phyloP scores from a whole-genome alignment of 306 rosid genomes.

The Cotoneaster glaucophyllus region DNA sequence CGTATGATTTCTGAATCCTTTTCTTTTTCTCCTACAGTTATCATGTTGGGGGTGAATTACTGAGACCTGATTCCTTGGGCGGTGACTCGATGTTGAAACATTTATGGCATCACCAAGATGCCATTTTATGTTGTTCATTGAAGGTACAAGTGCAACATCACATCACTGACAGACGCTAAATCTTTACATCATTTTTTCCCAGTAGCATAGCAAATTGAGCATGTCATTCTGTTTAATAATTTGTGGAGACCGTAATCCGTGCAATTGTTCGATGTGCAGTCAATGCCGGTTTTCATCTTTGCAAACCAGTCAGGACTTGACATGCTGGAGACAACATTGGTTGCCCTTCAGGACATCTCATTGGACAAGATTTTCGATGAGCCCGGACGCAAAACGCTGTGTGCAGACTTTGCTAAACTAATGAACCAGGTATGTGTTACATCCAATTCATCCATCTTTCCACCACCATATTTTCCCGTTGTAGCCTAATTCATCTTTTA shows the following conservation, averaged over 20 bases:
- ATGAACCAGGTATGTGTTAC: conserved; percentile 67
- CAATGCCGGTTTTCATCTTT: conserved; percentile 72
- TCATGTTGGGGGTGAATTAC: conserved; percentile 58
- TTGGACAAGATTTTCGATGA: conserved; percentile 87
- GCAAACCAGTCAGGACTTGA: conserved; percentile 97
- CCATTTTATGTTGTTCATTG: conserved; percentile 83
- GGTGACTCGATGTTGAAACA: conserved; percentile 62
- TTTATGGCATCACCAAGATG: conserved; percentile 88
- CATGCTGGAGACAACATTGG: conserved; percentile 91
- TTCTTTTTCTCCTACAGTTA: conserved; percentile 32
- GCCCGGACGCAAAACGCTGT: conserved; percentile 72
- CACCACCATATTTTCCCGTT: not conserved
- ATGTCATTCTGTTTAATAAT: not conserved
- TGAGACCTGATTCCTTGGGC: conserved; percentile 54
- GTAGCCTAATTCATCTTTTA: not conserved
- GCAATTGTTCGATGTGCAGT: conserved; percentile 32
- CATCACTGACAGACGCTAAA: not conserved
- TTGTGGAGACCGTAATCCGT: not conserved
- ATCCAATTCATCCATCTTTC: not conserved
- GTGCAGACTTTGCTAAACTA: conserved; percentile 69
- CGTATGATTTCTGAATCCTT: not conserved
- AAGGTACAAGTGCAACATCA: conserved; percentile 34
- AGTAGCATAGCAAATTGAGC: not conserved
- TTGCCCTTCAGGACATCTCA: conserved; percentile 90
- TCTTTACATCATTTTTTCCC: not conserved